Evolutionary conservation across 2,329 filamentous ascomycete genomes (phyloP).

Genomic region (Ophiosphaerella herpotricha): DNA sequence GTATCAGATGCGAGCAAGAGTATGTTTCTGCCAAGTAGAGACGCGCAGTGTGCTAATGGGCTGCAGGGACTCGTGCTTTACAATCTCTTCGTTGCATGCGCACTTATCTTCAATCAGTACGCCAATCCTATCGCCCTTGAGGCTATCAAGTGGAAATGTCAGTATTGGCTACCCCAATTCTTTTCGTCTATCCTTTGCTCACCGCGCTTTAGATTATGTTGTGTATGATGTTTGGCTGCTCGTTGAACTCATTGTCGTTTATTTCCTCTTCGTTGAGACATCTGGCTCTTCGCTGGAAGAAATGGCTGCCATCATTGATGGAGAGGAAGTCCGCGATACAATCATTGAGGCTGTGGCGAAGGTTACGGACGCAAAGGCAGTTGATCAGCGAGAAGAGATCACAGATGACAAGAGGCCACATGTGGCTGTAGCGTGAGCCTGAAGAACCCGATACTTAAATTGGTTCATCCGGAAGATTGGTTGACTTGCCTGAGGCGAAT

Average conservation of each 20-base stretch:
- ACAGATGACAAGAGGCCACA: not conserved
- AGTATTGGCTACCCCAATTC: not conserved
- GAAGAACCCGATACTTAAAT: no score
- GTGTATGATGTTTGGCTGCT: constrained; percentile 24
- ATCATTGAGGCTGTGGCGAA: constrained; percentile 9
- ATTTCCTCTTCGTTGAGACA: constrained; percentile 16
- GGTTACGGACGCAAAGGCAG: constrained; percentile 5
- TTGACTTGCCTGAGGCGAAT: no score
- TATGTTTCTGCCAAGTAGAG: not conserved
- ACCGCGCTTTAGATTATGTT: constrained; percentile 33
- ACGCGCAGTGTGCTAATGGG: not conserved
- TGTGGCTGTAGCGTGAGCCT: not conserved
- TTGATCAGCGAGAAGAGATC: not conserved
- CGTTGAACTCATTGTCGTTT: constrained; percentile 16
- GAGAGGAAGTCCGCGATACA: constrained; percentile 6
- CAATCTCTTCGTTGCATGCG: constrained; percentile 14
- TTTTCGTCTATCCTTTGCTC: constrained; percentile 12
- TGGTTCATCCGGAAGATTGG: no score
- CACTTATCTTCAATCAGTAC: constrained; percentile 6
- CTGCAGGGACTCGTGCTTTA: constrained; percentile 13
- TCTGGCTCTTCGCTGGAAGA: constrained; percentile 16
- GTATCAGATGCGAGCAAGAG: constrained; percentile 35
- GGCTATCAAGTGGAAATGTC: constrained; percentile 10
- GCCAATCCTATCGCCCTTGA: constrained; percentile 8
- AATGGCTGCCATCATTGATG: constrained; percentile 12